phyloP scores from a whole-genome alignment of 768 basidiomycete genomes.

The Rhodotorula kratochvilovae region DNA sequence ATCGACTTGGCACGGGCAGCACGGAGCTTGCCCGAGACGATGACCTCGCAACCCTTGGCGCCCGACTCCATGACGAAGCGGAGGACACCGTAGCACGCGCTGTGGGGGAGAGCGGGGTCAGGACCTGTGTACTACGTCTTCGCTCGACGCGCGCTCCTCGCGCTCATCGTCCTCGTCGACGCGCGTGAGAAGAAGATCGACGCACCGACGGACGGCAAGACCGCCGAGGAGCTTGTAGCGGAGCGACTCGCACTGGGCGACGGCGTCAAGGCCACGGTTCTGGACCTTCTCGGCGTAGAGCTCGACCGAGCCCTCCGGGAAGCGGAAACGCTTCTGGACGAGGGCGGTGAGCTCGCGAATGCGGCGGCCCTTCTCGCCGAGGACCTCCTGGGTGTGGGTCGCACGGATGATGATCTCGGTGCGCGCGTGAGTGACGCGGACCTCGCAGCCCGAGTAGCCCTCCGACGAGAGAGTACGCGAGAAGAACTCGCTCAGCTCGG shows the following conservation, averaged over 20 bases:
- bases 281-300: slow-evolving; percentile 98
- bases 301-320: slow-evolving; percentile 97
- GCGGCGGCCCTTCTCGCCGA: slow-evolving; percentile 98
- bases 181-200: too few relatives aligned
- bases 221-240: slow-evolving; percentile 99
- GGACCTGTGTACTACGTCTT: too few relatives aligned
- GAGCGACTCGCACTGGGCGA: slow-evolving; percentile 97
- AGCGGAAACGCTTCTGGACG: slow-evolving; percentile 99
- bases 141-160: too few relatives aligned
- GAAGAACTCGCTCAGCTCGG: slow-evolving; percentile 99
- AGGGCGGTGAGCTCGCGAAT: slow-evolving; percentile 97
- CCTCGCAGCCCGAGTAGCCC: slow-evolving; percentile 99
- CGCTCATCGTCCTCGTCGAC: too few relatives aligned
- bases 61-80: slow-evolving; percentile 99
- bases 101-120: slow-evolving; percentile 44
- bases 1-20: slow-evolving; percentile 99
- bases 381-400: slow-evolving; percentile 89
- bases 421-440: slow-evolving; percentile 97
- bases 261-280: slow-evolving; percentile 93
- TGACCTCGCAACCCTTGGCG: slow-evolving; percentile 99
- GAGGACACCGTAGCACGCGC: slow-evolving; percentile 98
- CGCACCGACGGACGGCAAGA: slow-evolving; percentile 93
- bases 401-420: slow-evolving; percentile 99
- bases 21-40: slow-evolving; percentile 98
- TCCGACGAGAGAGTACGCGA: slow-evolving; percentile 96